Base-by-base conservation (phyloP, 208 protist species). In the Borovskyia barvae region DNA sequence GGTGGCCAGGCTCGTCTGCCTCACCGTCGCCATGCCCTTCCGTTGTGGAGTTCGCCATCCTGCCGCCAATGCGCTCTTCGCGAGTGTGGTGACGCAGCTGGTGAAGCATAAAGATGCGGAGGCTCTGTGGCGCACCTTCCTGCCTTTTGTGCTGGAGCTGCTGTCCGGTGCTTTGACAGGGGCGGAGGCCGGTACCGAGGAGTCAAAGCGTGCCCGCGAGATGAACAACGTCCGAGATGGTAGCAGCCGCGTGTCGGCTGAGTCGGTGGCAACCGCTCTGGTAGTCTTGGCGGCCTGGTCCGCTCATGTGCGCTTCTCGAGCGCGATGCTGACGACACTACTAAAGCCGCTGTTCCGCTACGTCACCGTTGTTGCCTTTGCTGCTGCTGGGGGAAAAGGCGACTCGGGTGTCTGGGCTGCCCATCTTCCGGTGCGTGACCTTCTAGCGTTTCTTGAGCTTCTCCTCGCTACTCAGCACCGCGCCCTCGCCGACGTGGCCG, bases 1-100 rank as follows among this genome's bases (percentile, higher is more conserved):
- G 57, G 88, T 65, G 7, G 56, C 89, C 15, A 77, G 79, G n/a
- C 59, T 87, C 2, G 77, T 94, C 33, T 88, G 85, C 56, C 50
- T 78, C 42, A 80, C 72, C 2, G 70, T 82, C 41, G 66, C 80
- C 4, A 73, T 77, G 33, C 54, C 82, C 6, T 68, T 80, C 15
- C 80, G 79, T 6, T 60, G 78, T 48, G 60, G 58, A 11, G 69
- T 94, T 3, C 72, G 72, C 17, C 67, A 92, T 56, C 69, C 75
- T 53, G 88, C 88, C 20, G 84, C 88, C 24, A 83, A 87, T 45
- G 88, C 88, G 3, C 77, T 94, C 46, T 94, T 89, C 45, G 72
- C 81, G n/a, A 72, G 73, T 33, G 85, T 92, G 7, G 80, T 77
- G 29, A 78, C 77, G 9, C 64, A 54, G 40, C 64, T 94, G 32